Conservation (phyloP, 441 rosid species). For the Kokia cookei region DNA sequence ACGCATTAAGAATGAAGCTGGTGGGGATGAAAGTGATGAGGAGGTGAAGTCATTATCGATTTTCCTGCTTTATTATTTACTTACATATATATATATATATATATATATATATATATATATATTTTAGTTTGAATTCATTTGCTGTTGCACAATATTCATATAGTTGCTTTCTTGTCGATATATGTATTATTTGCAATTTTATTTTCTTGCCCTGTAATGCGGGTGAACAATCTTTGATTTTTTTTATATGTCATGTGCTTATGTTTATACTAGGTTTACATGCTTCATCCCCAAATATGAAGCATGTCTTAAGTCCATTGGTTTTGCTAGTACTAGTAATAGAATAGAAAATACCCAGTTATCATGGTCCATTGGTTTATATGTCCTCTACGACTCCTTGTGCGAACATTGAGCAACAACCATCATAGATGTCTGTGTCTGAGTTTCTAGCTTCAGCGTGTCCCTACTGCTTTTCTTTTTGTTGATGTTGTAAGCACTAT, state of each 20-base stretch:
- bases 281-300: background rate
- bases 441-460: background rate
- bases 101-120: background rate
- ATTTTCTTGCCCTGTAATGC: background rate
- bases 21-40: conserved; percentile 89
- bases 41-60: conserved; percentile 43
- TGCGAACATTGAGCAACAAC: background rate
- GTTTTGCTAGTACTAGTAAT: background rate
- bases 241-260: background rate
- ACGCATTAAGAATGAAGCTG: conserved; percentile 76
- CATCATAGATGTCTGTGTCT: background rate
- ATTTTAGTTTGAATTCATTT: background rate
- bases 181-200: background rate
- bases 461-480: background rate
- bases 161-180: background rate
- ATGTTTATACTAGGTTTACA: background rate
- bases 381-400: background rate
- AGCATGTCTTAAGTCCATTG: background rate
- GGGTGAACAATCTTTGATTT: background rate
- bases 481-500: conserved; percentile 1
- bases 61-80: background rate
- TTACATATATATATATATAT: background rate
- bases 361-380: background rate
- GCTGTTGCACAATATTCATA: background rate
- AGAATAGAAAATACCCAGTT: background rate